Evolutionary conservation across 2,329 filamentous ascomycete genomes (phyloP).

Genomic region (Diaporthe ampelina): DNA sequence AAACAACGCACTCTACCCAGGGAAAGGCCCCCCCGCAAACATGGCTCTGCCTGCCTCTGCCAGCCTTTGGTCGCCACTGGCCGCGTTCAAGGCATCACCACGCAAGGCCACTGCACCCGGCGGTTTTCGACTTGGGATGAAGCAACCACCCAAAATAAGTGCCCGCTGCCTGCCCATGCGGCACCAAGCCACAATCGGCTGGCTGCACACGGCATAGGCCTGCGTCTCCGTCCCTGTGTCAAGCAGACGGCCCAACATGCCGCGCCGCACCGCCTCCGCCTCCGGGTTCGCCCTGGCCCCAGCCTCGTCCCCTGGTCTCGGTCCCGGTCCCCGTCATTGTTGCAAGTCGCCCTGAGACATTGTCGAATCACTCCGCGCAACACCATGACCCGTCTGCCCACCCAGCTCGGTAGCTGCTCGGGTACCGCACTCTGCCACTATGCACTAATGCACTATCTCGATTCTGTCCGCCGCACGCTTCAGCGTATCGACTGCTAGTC

Average conservation of each 20-base stretch:
- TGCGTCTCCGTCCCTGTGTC: neutral
- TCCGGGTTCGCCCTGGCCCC: neutral
- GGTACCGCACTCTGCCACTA: neutral
- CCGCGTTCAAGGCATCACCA: constrained; percentile 3
- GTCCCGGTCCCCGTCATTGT: constrained; percentile 21
- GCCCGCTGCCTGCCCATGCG: neutral
- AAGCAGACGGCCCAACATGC: neutral
- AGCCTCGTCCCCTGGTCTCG: neutral
- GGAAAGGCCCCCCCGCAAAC: neutral
- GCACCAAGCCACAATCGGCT: constrained; percentile 3
- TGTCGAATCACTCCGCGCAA: constrained; percentile 30
- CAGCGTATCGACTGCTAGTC: too few species aligned
- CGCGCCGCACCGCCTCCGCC: constrained; percentile 1
- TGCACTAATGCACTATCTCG: too few species aligned
- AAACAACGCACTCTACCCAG: too few species aligned
- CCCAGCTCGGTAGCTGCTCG: neutral
- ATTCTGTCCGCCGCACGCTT: too few species aligned
- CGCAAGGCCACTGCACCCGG: constrained; percentile 4
- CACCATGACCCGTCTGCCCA: constrained; percentile 27
- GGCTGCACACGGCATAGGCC: neutral
- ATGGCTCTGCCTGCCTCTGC: constrained; percentile 11
- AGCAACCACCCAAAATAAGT: constrained; percentile 6
- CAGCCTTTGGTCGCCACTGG: neutral
- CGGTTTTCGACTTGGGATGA: constrained; percentile 29
- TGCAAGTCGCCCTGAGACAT: constrained; percentile 33